phyloP scores from a whole-genome alignment of 805 yeast species.

The Komagataella phaffii region DNA sequence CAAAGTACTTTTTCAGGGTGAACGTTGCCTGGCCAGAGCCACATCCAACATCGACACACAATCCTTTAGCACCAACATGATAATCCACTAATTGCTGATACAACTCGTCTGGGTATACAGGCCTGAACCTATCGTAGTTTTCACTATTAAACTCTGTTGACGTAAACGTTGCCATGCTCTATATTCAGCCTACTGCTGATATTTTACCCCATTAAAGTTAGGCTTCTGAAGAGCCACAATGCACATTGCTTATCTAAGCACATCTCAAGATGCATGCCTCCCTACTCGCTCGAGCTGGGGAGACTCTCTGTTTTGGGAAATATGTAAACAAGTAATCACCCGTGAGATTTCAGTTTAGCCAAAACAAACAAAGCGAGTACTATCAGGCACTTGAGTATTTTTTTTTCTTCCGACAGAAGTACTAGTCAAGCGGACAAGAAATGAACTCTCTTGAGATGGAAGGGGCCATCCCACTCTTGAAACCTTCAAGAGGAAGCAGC shows the following conservation, averaged over 20 bases:
- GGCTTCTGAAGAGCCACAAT: neutral
- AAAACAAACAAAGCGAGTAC: neutral
- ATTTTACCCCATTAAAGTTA: neutral
- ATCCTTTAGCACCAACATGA: conserved; percentile 12
- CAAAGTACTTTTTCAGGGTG: conserved; percentile 30
- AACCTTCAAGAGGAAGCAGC: neutral
- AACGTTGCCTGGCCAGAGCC: conserved; percentile 70
- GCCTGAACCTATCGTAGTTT: conserved; percentile 46
- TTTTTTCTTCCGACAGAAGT: neutral
- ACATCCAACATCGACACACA: conserved; percentile 64
- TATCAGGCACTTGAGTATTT: neutral
- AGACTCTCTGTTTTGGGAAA: neutral
- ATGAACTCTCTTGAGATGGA: neutral
- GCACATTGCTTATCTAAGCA: neutral
- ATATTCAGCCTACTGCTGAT: neutral
- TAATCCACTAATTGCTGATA: conserved; percentile 28
- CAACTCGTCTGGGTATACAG: conserved; percentile 45
- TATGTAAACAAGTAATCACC: neutral
- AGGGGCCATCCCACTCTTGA: neutral
- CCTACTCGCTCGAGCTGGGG: neutral
- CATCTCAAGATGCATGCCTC: neutral
- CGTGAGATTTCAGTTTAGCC: neutral
- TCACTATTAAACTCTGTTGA: conserved; percentile 34
- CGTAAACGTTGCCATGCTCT: conserved; percentile 52
- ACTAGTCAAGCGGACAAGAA: neutral